A percentile compares a stretch with the other conserved stretches of the same genome.
phyloP scores from a whole-genome alignment of 495 filamentous ascomycete genomes.

The Daldinia concentrica region DNA sequence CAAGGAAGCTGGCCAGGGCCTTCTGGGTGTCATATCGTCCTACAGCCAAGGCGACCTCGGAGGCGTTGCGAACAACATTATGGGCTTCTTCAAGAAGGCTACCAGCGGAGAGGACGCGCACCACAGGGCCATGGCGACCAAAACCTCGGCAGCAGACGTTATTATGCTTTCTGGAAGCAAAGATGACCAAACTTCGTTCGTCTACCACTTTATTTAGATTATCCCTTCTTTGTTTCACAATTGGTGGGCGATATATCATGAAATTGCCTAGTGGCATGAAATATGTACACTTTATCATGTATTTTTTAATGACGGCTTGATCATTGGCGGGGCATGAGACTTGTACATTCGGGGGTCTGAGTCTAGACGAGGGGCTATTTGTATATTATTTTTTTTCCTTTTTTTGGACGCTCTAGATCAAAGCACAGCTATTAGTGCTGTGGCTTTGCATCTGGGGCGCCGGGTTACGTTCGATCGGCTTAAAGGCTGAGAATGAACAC shows the following conservation, averaged over 20 bases:
- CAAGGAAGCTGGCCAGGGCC: conserved; percentile 95
- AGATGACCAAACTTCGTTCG: conserved; percentile 92
- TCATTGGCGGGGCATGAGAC: neutral
- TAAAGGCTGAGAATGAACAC: neutral
- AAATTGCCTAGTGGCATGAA: conserved; percentile 8
- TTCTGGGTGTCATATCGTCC: conserved; percentile 86
- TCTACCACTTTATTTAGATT: conserved; percentile 51
- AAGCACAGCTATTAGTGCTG: conserved; percentile 47
- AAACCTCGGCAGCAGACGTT: conserved; percentile 94
- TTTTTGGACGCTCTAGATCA: conserved; percentile 54
- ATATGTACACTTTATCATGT: conserved; percentile 12
- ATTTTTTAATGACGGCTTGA: conserved; percentile 5
- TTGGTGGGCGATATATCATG: neutral
- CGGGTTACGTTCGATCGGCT: conserved; percentile 62
- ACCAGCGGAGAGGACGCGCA: conserved; percentile 83
- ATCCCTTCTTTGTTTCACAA: conserved; percentile 43
- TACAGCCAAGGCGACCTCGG: conserved; percentile 92
- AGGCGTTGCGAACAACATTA: conserved; percentile 79
- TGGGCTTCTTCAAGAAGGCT: conserved; percentile 94
- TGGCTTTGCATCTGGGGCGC: conserved; percentile 61
- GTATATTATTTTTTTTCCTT: conserved; percentile 32
- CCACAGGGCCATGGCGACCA: conserved; percentile 81
- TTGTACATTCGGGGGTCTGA: neutral
- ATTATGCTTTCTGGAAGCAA: conserved; percentile 98
- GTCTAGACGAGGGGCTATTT: conserved; percentile 17